Conservation (phyloP, 352 stramenopile genomes). For the Blastocystis sp. region DNA sequence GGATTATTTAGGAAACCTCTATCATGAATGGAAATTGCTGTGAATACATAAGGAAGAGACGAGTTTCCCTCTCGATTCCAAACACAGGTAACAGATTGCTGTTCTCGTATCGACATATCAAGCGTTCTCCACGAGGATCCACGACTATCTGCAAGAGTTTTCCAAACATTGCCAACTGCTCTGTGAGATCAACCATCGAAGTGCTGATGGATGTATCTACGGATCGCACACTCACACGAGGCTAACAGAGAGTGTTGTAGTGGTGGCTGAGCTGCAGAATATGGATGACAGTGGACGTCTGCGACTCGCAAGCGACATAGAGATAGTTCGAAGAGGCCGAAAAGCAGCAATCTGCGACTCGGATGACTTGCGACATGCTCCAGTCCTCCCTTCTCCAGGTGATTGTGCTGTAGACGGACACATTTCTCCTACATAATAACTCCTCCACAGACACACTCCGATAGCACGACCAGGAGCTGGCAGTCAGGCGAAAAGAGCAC, state of each 20-base stretch:
- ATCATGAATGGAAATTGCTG: not conserved
- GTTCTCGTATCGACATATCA: not conserved
- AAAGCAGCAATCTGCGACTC: not conserved
- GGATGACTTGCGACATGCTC: not conserved
- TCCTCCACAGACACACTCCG: not conserved
- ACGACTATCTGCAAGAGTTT: not conserved
- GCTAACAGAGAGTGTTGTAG: not conserved
- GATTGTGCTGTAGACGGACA: not conserved
- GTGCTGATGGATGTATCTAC: not conserved
- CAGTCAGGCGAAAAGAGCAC: constrained; percentile 23
- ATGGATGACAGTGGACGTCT: not conserved
- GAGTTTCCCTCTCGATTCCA: not conserved
- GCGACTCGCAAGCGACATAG: not conserved
- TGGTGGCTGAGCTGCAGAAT: constrained; percentile 13
- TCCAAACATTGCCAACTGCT: not conserved
- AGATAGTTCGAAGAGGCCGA: not conserved
- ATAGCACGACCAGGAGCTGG: not conserved
- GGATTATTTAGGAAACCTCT: not conserved
- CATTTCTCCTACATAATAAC: not conserved
- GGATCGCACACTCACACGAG: not conserved
- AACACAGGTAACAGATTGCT: not conserved
- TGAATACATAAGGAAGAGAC: not conserved
- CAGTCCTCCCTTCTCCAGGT: not conserved
- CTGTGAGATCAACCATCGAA: not conserved
- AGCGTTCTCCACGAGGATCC: not conserved